Base-by-base conservation (phyloP, 768 basidiomycete genomes). In the Boletus bicolor region DNA sequence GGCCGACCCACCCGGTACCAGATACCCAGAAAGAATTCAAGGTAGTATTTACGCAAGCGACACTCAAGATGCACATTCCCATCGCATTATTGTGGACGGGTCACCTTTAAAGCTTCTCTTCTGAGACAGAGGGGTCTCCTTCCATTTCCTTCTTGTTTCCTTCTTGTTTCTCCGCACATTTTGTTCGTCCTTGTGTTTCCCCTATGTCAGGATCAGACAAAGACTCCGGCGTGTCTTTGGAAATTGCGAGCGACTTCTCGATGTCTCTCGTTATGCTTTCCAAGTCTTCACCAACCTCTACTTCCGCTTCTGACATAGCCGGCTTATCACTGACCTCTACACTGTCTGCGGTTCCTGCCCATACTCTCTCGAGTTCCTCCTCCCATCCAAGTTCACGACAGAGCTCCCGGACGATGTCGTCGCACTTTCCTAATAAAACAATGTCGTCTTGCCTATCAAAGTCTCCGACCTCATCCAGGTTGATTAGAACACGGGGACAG, bases 401-500 rank as follows among this genome's bases (percentile, higher is more conserved):
- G 17, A 93, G 74, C 50, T 83, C 72, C 37, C 73, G 72, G 11
- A 91, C 79, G 43, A 84, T 75, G 2, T 83, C 80, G 69, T 93
- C 91, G 60, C 89, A 90, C 62, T 84, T 81, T 12, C 86, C 86
- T 5, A 91, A 76, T 2, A 84, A 69, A 41, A 89, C 72, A 3
- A 89, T 74, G 62, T 91, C 89, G 51, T 84, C 78, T 15, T 76
- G 62, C 34, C 75, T 71, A 2, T 84, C 77, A 48, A 90, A 78
- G 63, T 83, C 74, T 1, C 93, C 93, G 2, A 92, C 95, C 2
- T 71, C 70, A 56, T 96, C 93, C 43, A 93, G 77, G 68, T 97
- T 97, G 72, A 98, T 85, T 32, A 98, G 79, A n/a, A 96, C 79
- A 2, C 95, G 86, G 3, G 89, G 92, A 62, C 86, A 91, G 9